These are phyloP conservation scores for Moesziomyces parantarcticus DNA, from an alignment of 1,284 basidiomycete genomes.

Conservation along the genomic window DNA sequence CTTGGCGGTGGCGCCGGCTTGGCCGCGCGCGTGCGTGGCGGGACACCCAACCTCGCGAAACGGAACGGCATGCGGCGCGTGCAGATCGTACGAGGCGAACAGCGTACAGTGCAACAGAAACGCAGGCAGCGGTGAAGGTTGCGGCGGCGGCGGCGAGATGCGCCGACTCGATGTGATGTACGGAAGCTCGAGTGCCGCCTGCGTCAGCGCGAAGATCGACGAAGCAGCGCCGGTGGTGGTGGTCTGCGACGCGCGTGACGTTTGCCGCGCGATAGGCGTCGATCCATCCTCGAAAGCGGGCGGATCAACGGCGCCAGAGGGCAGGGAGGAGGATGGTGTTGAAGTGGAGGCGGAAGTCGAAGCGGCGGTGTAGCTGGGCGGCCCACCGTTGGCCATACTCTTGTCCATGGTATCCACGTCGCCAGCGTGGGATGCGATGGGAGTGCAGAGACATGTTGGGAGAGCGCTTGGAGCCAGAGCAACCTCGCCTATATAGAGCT, in stretches of 20 bases:
- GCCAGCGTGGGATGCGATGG: too few relatives aligned
- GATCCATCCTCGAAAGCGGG: too few relatives aligned
- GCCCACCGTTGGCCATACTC: slow-evolving; percentile 15
- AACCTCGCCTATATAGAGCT: too few relatives aligned
- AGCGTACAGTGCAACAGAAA: slow-evolving; percentile 45
- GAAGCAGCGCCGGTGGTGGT: too few relatives aligned
- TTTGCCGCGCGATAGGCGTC: too few relatives aligned
- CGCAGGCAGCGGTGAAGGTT: slow-evolving; percentile 13
- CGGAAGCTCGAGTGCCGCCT: slow-evolving; percentile 23
- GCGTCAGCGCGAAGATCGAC: slow-evolving; percentile 11
- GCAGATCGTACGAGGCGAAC: slow-evolving; percentile 35
- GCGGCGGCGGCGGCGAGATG: slow-evolving; percentile 12
- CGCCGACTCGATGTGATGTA: slow-evolving; percentile 9
- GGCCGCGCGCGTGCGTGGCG: slow-evolving; percentile 21
- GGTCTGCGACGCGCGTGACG: too few relatives aligned
- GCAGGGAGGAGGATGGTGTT: neutral
- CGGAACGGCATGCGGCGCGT: slow-evolving; percentile 15
- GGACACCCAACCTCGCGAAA: slow-evolving; percentile 35
- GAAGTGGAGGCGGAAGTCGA: neutral
- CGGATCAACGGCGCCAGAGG: neutral
- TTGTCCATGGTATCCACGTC: slow-evolving; percentile 9
- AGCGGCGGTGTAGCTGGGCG: slow-evolving; percentile 12
- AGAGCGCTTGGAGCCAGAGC: too few relatives aligned
- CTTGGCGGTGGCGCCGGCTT: slow-evolving; percentile 12
- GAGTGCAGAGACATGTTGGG: too few relatives aligned